Conservation (phyloP, 805 yeast genomes). For the Sugiyamaella marilandica region DNA sequence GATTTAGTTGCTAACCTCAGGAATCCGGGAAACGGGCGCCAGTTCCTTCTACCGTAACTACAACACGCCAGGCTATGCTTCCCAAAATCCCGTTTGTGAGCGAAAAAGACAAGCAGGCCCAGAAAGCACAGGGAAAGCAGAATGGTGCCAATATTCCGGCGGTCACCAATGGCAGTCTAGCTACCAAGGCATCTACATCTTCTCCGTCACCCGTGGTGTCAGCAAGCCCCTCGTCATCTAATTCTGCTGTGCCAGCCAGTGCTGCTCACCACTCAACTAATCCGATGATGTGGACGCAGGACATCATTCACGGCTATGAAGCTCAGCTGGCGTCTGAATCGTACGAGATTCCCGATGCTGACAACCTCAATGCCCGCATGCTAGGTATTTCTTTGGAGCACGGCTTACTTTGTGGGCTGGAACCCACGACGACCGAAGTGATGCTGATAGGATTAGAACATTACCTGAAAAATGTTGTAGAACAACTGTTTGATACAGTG, state of each 20-base stretch:
- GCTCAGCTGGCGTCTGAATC: constrained; percentile 74
- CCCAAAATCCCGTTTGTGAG: constrained; percentile 78
- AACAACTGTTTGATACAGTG: constrained; percentile 67
- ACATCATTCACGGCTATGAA: constrained; percentile 78
- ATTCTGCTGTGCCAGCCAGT: neutral
- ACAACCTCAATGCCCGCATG: constrained; percentile 61
- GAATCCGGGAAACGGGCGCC: constrained; percentile 73
- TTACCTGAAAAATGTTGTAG: constrained; percentile 69
- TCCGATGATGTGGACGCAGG: constrained; percentile 77
- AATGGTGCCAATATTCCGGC: neutral
- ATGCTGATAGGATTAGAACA: constrained; percentile 75
- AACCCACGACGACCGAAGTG: constrained; percentile 71
- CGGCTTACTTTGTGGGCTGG: constrained; percentile 80
- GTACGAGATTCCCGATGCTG: constrained; percentile 78
- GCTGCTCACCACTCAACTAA: constrained; percentile 14
- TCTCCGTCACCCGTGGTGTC: neutral
- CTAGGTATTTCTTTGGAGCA: constrained; percentile 82
- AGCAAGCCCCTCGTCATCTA: constrained; percentile 1
- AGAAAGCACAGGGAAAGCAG: constrained; percentile 1
- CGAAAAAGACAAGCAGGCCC: constrained; percentile 31
- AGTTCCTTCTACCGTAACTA: constrained; percentile 33
- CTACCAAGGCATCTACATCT: neutral
- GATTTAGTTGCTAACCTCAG: constrained; percentile 24
- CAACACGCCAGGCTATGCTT: constrained; percentile 47
- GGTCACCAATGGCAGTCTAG: neutral